Conservation (phyloP, 2,329 filamentous ascomycete species). For the Dendrostoma leiphaemia region DNA sequence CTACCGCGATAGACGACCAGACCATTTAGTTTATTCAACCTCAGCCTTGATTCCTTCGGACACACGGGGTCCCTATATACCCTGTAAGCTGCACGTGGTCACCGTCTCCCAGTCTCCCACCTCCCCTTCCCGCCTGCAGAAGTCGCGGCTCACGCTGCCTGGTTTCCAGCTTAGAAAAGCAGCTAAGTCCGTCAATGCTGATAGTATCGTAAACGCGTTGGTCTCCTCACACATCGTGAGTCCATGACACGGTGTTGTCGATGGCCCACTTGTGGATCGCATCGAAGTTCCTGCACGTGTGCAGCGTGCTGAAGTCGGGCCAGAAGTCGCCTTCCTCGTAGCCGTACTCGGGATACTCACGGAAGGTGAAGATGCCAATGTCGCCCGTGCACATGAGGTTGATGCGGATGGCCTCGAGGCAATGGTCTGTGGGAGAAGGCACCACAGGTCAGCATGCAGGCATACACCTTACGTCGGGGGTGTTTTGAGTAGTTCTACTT, state of each 20-base stretch:
- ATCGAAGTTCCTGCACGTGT: conserved; percentile 55
- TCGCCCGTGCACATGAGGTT: conserved; percentile 56
- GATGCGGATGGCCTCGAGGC: conserved; percentile 50
- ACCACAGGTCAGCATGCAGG: too few relatives aligned
- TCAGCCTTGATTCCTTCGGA: too few relatives aligned
- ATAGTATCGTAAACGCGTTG: not conserved
- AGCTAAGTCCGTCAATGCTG: too few relatives aligned
- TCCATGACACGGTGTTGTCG: conserved; percentile 45
- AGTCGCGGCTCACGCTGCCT: too few relatives aligned
- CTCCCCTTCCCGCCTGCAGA: too few relatives aligned
- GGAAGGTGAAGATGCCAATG: conserved; percentile 53
- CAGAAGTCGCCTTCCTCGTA: conserved; percentile 43
- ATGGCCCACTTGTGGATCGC: conserved; percentile 50
- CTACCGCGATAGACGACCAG: too few relatives aligned
- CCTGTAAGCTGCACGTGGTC: too few relatives aligned
- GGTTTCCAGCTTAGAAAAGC: too few relatives aligned
- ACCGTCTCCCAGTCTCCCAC: too few relatives aligned
- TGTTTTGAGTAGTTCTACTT: conserved; percentile 18
- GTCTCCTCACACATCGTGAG: conserved; percentile 25
- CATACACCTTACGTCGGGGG: too few relatives aligned
- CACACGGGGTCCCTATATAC: too few relatives aligned
- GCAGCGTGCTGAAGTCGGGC: conserved; percentile 53
- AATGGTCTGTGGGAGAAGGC: conserved; percentile 43
- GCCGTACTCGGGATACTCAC: conserved; percentile 43
- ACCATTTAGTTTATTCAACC: too few relatives aligned